phyloP scores from a whole-genome alignment of 192 early-diverging fungal species.

The Linnemannia schmuckeri region DNA sequence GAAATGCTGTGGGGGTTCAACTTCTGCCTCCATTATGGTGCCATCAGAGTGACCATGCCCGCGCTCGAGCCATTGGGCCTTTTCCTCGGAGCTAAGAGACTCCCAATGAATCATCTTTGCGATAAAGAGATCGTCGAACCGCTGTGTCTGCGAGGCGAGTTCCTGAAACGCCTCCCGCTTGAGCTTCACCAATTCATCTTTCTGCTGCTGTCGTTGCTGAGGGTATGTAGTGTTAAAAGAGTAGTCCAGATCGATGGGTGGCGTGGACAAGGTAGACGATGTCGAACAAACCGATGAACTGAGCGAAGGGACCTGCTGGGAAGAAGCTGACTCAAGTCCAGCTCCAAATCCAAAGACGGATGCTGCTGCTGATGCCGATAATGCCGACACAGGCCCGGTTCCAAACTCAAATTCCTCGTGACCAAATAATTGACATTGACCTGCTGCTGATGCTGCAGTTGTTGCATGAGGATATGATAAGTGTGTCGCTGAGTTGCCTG shows the following conservation, averaged over 20 bases:
- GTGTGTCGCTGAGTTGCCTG: neutral
- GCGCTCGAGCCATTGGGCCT: slow-evolving; percentile 42
- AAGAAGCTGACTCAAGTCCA: neutral
- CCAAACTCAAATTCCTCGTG: neutral
- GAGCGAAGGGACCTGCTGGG: neutral
- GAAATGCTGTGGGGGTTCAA: neutral
- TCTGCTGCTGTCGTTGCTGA: neutral
- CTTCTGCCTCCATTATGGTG: too few species aligned
- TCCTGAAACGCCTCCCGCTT: slow-evolving; percentile 50
- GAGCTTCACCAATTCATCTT: slow-evolving; percentile 26
- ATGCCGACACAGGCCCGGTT: neutral
- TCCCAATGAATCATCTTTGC: slow-evolving; percentile 56
- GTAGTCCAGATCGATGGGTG: neutral
- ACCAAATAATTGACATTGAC: neutral
- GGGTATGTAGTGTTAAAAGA: neutral
- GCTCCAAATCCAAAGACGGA: slow-evolving; percentile 21
- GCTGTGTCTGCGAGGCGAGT: slow-evolving; percentile 42
- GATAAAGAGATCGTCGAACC: slow-evolving; percentile 42
- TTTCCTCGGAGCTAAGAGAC: slow-evolving; percentile 28
- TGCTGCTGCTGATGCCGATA: neutral
- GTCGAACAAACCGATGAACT: neutral
- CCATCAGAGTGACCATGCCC: neutral
- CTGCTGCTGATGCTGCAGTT: neutral
- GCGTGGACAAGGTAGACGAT: neutral
- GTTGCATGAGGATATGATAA: neutral